These are phyloP conservation scores for Simplicillium aogashimaense DNA, from an alignment of 2,329 filamentous ascomycete genomes.

Conservation along the genomic window DNA sequence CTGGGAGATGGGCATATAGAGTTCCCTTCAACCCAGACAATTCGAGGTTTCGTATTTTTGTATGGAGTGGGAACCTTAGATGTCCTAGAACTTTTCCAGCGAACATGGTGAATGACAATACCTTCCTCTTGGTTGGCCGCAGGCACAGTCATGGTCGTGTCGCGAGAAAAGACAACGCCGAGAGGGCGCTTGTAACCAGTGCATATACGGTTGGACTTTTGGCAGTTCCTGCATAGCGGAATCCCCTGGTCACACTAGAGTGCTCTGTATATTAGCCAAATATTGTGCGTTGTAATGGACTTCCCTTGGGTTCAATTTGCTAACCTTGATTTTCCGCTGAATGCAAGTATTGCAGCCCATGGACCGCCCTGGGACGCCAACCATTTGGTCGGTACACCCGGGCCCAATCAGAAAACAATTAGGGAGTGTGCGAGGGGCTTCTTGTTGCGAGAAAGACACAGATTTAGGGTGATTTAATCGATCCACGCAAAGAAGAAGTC, in stretches of 20 bases:
- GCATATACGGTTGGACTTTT: constrained; percentile 5
- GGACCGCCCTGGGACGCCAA: background rate
- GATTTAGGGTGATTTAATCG: too few relatives aligned
- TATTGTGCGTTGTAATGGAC: too few relatives aligned
- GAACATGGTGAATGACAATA: constrained; percentile 2
- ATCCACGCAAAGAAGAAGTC: too few relatives aligned
- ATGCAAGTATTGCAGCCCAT: constrained; percentile 3
- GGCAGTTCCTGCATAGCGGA: constrained; percentile 7
- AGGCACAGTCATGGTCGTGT: constrained; percentile 1
- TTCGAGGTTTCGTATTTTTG: background rate
- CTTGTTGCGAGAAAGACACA: too few relatives aligned
- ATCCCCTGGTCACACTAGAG: constrained; percentile 6
- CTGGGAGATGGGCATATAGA: background rate
- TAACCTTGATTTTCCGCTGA: constrained; percentile 5
- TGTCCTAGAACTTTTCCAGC: constrained; percentile 2
- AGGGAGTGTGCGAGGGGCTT: too few relatives aligned
- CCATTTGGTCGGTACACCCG: constrained; percentile 10
- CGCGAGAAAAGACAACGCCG: constrained; percentile 6
- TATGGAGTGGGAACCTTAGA: background rate
- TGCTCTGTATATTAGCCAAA: too few relatives aligned
- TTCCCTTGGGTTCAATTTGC: background rate
- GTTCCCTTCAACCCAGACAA: background rate
- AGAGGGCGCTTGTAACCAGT: constrained; percentile 6
- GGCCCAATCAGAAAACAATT: too few relatives aligned
- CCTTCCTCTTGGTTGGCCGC: background rate